Conservation (phyloP, 331 rosid genomes). For the Quercus phellos region DNA sequence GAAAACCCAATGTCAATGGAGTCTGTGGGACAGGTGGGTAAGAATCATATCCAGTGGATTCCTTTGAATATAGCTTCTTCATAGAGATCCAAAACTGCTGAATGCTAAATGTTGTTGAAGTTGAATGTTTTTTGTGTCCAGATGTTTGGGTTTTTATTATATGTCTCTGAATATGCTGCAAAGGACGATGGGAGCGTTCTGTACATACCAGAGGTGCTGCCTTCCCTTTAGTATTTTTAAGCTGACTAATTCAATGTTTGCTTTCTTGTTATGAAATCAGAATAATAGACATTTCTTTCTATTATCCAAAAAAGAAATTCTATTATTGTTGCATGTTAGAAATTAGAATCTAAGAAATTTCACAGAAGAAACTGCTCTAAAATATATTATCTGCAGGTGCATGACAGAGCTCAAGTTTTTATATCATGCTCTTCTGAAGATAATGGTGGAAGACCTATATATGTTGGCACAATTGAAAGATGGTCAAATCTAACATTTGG, state of each 20-base stretch:
- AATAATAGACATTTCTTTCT: constrained; percentile 6
- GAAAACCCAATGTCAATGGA: constrained; percentile 83
- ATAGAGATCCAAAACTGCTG: constrained; percentile 20
- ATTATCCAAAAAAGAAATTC: not conserved
- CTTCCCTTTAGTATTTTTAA: constrained; percentile 1
- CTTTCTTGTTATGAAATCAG: not conserved
- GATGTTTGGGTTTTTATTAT: constrained; percentile 79
- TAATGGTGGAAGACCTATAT: constrained; percentile 42
- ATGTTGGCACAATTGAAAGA: constrained; percentile 75
- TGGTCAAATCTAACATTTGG: constrained; percentile 50
- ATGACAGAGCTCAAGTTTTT: constrained; percentile 95
- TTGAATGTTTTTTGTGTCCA: constrained; percentile 37
- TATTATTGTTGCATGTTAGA: not conserved
- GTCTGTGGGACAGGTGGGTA: constrained; percentile 67
- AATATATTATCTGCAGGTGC: constrained; percentile 54
- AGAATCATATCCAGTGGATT: constrained; percentile 6
- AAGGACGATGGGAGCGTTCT: constrained; percentile 44
- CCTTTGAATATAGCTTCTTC: not conserved
- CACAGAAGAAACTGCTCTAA: constrained; percentile 10
- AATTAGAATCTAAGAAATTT: constrained; percentile 1
- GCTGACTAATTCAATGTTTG: not conserved
- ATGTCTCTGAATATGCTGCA: constrained; percentile 50
- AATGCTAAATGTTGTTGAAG: constrained; percentile 12
- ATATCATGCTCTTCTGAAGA: constrained; percentile 52
- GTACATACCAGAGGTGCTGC: constrained; percentile 66